Conservation (phyloP, 768 basidiomycete species). For the Mycena metata region DNA sequence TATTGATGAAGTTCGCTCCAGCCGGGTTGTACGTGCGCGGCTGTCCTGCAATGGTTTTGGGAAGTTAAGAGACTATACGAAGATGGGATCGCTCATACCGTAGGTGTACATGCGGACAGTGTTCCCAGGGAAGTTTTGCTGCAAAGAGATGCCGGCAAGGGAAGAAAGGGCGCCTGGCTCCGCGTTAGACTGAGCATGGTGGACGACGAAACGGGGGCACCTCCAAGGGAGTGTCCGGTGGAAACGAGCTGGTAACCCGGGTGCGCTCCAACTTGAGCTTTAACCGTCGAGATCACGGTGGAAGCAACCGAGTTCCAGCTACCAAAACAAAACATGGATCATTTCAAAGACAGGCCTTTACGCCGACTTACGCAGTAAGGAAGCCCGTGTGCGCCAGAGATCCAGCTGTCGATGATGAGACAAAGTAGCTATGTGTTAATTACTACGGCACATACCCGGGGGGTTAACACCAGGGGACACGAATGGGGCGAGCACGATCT, state of each 20-base stretch:
- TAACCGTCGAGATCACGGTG: conserved; percentile 1
- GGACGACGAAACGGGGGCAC: not conserved
- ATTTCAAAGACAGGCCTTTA: not conserved
- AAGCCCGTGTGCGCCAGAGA: conserved; percentile 4
- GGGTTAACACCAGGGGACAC: conserved; percentile 5
- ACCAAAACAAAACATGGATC: not conserved
- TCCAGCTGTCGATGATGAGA: not conserved
- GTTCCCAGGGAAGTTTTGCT: conserved; percentile 32
- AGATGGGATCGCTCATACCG: conserved; percentile 14
- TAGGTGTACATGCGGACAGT: conserved; percentile 39
- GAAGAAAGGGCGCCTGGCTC: not conserved
- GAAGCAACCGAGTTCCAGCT: conserved; percentile 13
- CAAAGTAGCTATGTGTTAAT: too few relatives aligned
- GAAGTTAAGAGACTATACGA: not conserved
- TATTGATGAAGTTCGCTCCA: conserved; percentile 38
- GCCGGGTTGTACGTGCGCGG: conserved; percentile 34
- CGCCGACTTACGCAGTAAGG: conserved; percentile 2
- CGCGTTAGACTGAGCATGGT: not conserved
- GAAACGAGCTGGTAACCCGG: conserved; percentile 8
- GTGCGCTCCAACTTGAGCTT: conserved; percentile 1
- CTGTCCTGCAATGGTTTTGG: conserved; percentile 7
- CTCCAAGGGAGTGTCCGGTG: conserved; percentile 14
- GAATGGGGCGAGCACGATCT: not conserved
- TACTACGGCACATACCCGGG: not conserved
- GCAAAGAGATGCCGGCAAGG: conserved; percentile 24